Conservation (phyloP, 495 filamentous ascomycete species). For the Clavariopsis aquatica region DNA sequence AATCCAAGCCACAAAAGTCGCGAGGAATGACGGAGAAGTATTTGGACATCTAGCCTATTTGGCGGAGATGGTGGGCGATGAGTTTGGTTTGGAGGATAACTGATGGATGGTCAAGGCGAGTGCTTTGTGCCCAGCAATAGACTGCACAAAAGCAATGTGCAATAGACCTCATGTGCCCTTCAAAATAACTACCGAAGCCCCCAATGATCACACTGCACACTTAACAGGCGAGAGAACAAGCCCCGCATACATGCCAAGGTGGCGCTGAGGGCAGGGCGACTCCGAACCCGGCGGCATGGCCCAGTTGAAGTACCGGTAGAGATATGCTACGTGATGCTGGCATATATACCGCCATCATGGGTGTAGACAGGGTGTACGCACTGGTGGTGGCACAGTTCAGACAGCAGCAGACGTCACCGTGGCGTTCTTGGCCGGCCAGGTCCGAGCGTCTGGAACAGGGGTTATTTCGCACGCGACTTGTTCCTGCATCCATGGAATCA, state of each 20-base stretch:
- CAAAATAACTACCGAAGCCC: conserved; percentile 8
- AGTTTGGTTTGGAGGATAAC: conserved; percentile 54
- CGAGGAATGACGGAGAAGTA: conserved; percentile 65
- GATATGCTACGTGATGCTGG: not conserved
- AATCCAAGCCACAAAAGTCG: conserved; percentile 66
- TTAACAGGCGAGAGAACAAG: not conserved
- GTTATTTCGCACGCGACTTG: not conserved
- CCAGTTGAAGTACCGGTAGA: not conserved
- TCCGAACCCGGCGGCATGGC: not conserved
- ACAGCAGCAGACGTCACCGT: not conserved
- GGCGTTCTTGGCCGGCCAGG: not conserved
- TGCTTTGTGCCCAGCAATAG: not conserved
- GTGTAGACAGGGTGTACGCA: too few species aligned
- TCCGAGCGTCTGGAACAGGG: not conserved
- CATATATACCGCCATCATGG: too few species aligned
- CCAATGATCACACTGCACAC: not conserved
- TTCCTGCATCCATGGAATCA: conserved; percentile 2
- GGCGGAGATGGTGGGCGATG: conserved; percentile 66
- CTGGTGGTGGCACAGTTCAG: not conserved
- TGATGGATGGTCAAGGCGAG: not conserved
- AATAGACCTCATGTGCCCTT: not conserved
- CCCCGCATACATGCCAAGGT: not conserved
- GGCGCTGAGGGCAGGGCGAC: not conserved
- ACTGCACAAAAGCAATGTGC: not conserved
- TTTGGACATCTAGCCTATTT: conserved; percentile 62